Conservation (phyloP, 2,329 filamentous ascomycete genomes). For the Dothideomycetidae sp. region DNA sequence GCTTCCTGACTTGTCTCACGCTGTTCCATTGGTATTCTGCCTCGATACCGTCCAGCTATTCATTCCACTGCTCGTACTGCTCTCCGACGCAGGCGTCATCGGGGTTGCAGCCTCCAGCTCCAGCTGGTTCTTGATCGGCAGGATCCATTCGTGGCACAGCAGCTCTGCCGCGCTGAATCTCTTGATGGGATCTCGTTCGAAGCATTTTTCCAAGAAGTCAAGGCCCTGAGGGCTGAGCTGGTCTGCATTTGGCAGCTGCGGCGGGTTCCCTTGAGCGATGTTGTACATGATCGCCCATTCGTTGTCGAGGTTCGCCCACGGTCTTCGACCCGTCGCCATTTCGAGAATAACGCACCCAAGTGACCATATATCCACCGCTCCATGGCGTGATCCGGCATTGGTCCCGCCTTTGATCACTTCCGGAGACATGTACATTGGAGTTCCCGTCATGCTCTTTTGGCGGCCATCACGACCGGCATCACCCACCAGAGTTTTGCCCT, state of each 20-base stretch:
- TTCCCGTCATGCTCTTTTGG: slow-evolving; percentile 91
- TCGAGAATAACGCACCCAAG: slow-evolving; percentile 92
- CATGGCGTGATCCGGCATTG: slow-evolving; percentile 54
- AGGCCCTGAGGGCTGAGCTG: slow-evolving; percentile 75
- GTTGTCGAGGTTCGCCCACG: slow-evolving; percentile 93
- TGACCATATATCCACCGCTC: slow-evolving; percentile 90
- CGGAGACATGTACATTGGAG: slow-evolving; percentile 99
- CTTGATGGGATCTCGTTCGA: slow-evolving; percentile 66
- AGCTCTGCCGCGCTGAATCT: slow-evolving; percentile 75
- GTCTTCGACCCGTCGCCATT: slow-evolving; percentile 88
- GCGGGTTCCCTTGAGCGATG: slow-evolving; percentile 91
- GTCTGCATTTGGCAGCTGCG: slow-evolving; percentile 64
- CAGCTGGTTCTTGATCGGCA: slow-evolving; percentile 32
- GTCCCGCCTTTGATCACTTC: slow-evolving; percentile 95
- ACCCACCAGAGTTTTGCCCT: slow-evolving; percentile 70
- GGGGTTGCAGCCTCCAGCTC: slow-evolving; percentile 34
- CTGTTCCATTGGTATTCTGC: slow-evolving; percentile 1
- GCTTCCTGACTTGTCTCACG: neutral
- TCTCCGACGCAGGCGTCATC: slow-evolving; percentile 24
- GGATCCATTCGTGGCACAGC: slow-evolving; percentile 84
- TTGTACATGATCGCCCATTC: slow-evolving; percentile 99
- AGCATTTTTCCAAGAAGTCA: slow-evolving; percentile 79
- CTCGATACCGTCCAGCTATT: slow-evolving; percentile 6
- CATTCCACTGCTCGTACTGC: slow-evolving; percentile 5
- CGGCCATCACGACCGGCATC: slow-evolving; percentile 24